A percentile compares a stretch with the other conserved stretches of the same genome.
These are phyloP conservation scores for Pholiota conissans DNA, from an alignment of 768 basidiomycete species.

Conservation along the genomic window DNA sequence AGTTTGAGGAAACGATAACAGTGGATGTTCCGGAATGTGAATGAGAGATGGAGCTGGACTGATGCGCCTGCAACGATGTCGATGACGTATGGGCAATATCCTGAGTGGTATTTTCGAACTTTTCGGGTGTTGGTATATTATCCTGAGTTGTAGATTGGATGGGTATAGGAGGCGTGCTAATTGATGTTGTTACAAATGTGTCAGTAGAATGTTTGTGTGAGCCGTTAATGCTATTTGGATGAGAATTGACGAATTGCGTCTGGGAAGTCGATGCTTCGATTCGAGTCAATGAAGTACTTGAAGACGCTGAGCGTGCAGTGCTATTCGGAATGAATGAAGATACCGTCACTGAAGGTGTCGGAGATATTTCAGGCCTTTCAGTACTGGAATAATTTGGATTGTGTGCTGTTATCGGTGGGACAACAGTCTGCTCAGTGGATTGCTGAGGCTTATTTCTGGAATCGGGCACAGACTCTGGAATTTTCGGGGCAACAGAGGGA, in stretches of 20 bases:
- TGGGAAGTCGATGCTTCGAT: neutral
- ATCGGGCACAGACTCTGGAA: neutral
- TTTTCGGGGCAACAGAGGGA: conserved; percentile 1
- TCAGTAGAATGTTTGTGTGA: conserved; percentile 10
- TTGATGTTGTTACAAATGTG: conserved; percentile 11
- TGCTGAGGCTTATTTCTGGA: neutral
- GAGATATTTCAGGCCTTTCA: neutral
- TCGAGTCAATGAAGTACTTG: neutral
- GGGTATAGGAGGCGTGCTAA: conserved; percentile 4
- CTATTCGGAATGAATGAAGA: neutral
- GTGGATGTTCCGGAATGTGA: conserved; percentile 7
- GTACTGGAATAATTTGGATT: neutral
- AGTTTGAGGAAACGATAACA: conserved; percentile 11
- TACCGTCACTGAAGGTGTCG: neutral
- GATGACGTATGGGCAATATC: conserved; percentile 7
- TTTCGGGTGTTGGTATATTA: conserved; percentile 1
- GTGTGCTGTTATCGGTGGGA: neutral
- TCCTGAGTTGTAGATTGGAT: conserved; percentile 4
- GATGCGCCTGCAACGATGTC: neutral
- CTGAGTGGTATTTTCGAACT: neutral
- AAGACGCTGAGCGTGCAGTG: neutral
- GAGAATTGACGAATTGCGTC: neutral
- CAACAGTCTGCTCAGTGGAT: neutral
- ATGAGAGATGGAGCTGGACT: neutral
- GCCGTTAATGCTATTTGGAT: neutral